Percentiles rank a stretch among this genome's conserved stretches.
Evolutionary conservation across 306 rosid species (phyloP).

Genomic region (Astragalus membranaceus): DNA sequence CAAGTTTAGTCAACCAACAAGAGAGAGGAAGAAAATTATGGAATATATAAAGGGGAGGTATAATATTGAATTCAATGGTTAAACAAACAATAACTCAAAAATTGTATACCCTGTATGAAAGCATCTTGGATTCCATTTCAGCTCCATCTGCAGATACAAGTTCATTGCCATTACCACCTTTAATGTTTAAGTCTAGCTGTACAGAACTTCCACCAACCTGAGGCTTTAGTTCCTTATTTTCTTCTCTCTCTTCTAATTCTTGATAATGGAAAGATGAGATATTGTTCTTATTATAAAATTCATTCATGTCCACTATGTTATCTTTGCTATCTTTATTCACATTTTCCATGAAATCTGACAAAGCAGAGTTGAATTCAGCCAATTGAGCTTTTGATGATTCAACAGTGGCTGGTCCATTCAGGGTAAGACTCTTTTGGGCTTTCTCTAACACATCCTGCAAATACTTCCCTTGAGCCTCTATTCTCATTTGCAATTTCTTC

Average conservation of each 20-base stretch:
- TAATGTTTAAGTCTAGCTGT: conserved; percentile 68
- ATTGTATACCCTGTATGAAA: conserved; percentile 40
- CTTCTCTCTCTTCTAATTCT: conserved; percentile 23
- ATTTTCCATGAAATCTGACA: conserved; percentile 65
- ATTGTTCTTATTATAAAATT: conserved; percentile 22
- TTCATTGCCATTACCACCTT: conserved; percentile 63
- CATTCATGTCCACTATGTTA: conserved; percentile 31
- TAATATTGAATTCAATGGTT: conserved; percentile 1
- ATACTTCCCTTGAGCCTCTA: conserved; percentile 90
- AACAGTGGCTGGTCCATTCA: conserved; percentile 35
- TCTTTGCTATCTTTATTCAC: conserved; percentile 49
- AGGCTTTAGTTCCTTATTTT: conserved; percentile 36
- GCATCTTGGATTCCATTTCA: conserved; percentile 49
- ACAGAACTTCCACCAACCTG: conserved; percentile 42
- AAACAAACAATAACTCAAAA: conserved; percentile 3
- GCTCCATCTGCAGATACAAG: conserved; percentile 43
- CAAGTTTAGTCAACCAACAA: not conserved
- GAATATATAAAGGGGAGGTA: not conserved
- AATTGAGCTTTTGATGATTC: conserved; percentile 58
- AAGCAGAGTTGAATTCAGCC: conserved; percentile 59
- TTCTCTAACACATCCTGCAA: conserved; percentile 73
- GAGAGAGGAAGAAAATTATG: not conserved
- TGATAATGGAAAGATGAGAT: conserved; percentile 33
- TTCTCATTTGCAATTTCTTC: conserved; percentile 56
- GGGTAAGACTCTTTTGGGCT: conserved; percentile 65